Evolutionary conservation across 208 protist species (phyloP).

Genomic region (Wallacemonas sp.): DNA sequence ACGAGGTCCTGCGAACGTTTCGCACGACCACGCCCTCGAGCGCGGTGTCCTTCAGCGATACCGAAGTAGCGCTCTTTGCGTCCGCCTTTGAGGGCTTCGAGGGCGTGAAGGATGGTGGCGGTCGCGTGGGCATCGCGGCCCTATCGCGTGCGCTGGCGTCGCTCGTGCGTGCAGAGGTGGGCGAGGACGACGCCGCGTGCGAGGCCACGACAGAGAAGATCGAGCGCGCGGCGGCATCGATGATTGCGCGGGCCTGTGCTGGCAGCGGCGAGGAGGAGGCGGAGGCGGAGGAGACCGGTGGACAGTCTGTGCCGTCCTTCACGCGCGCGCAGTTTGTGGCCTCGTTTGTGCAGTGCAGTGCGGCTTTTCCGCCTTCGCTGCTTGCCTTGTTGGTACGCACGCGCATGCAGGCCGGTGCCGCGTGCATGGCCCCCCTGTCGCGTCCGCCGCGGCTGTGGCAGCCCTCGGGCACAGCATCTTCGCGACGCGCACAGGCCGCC

Average conservation of each 20-base stretch:
- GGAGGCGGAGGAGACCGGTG: background rate
- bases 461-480: background rate
- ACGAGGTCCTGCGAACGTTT: background rate
- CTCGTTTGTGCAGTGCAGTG: conserved; percentile 32
- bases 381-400: conserved; percentile 27
- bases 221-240: conserved; percentile 11
- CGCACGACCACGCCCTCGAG: background rate
- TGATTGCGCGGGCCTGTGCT: conserved; percentile 20
- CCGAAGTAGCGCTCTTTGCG: background rate
- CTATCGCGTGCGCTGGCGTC: conserved; percentile 10
- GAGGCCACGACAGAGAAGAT: conserved; percentile 5
- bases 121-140: conserved; percentile 24
- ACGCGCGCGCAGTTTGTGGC: conserved; percentile 26
- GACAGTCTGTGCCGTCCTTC: background rate
- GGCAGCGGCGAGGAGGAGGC: background rate
- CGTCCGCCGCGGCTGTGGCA: background rate
- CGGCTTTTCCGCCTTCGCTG: conserved; percentile 34
- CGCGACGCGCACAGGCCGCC: background rate
- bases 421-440: too few species aligned
- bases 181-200: background rate
- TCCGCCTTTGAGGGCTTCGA: conserved; percentile 29
- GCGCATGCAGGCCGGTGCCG: background rate
- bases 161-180: background rate
- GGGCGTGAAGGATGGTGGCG: conserved; percentile 17
- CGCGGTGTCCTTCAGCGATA: background rate